A percentile compares a stretch with the other conserved stretches of the same genome.
These are phyloP conservation scores for Saururus chinensis DNA, from an alignment of 164 flowering plant genomes.

Conservation along the genomic window DNA sequence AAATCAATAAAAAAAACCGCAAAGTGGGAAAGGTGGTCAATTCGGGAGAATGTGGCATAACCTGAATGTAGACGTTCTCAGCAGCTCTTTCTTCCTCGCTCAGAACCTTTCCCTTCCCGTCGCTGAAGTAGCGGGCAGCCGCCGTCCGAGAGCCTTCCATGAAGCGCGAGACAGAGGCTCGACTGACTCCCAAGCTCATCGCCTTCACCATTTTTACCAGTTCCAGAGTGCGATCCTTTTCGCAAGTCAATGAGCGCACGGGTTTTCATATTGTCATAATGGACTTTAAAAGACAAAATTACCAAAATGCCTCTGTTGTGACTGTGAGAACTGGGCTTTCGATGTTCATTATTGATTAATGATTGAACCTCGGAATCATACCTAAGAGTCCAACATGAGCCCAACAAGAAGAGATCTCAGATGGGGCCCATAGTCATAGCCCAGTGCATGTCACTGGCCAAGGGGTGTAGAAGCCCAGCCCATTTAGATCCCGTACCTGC, in stretches of 20 bases:
- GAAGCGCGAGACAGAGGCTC: background rate
- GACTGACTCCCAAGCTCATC: constrained; percentile 1
- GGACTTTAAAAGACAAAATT: too few relatives aligned
- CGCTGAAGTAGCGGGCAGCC: constrained; percentile 10
- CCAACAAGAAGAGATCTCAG: too few relatives aligned
- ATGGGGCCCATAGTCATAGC: too few relatives aligned
- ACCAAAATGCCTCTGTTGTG: too few relatives aligned
- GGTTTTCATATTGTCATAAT: too few relatives aligned
- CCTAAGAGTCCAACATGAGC: too few relatives aligned
- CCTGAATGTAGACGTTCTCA: constrained; percentile 13
- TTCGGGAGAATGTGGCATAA: background rate
- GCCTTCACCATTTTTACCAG: constrained; percentile 1
- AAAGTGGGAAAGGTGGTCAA: background rate
- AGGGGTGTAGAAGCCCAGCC: too few relatives aligned
- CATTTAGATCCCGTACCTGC: too few relatives aligned
- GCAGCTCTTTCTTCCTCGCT: constrained; percentile 16
- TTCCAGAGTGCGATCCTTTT: background rate
- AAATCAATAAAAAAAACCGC: background rate
- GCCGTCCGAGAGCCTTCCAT: constrained; percentile 2
- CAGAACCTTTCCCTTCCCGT: constrained; percentile 6
- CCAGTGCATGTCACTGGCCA: too few relatives aligned
- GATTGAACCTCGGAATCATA: too few relatives aligned
- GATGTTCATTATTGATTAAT: too few relatives aligned
- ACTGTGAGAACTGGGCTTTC: too few relatives aligned
- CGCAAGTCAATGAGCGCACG: background rate